Conservation (phyloP, 2,329 filamentous ascomycete genomes). For the Fusarium udum region DNA sequence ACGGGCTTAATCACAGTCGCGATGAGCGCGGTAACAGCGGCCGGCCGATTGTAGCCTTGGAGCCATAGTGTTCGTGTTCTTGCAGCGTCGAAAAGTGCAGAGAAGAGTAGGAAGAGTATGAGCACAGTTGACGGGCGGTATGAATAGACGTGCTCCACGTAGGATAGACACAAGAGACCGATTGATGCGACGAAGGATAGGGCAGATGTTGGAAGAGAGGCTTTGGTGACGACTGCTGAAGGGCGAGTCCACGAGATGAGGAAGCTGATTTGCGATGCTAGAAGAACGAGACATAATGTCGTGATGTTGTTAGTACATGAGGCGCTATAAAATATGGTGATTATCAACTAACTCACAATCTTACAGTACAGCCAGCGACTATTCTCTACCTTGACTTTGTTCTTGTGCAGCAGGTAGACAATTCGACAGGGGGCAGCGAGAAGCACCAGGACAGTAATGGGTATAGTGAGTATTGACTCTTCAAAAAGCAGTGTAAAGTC, state of each 20-base stretch:
- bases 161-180: constrained; percentile 12
- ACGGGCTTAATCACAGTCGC: constrained; percentile 16
- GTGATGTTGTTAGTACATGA: constrained; percentile 12
- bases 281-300: constrained; percentile 8
- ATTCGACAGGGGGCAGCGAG: constrained; percentile 39
- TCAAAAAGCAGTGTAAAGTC: constrained; percentile 61
- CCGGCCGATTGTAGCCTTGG: constrained; percentile 17
- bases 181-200: constrained; percentile 25
- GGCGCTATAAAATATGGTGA: no score
- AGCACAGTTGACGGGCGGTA: constrained; percentile 33
- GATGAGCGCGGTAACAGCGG: constrained; percentile 11
- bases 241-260: constrained; percentile 20
- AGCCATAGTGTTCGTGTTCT: constrained; percentile 33
- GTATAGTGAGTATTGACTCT: constrained; percentile 46
- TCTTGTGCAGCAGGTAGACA: constrained; percentile 30
- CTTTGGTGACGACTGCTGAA: constrained; percentile 12
- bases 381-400: constrained; percentile 29
- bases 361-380: constrained; percentile 33
- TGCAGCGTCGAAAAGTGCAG: constrained; percentile 18
- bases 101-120: constrained; percentile 24
- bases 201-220: constrained; percentile 20
- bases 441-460: constrained; percentile 42
- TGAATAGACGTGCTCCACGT: constrained; percentile 32
- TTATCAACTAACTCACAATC: constrained; percentile 27
- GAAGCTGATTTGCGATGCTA: constrained; percentile 21